A percentile compares a stretch with the other conserved stretches of the same genome.
phyloP scores from a whole-genome alignment of 768 basidiomycete genomes.

The Royoungia palumana region DNA sequence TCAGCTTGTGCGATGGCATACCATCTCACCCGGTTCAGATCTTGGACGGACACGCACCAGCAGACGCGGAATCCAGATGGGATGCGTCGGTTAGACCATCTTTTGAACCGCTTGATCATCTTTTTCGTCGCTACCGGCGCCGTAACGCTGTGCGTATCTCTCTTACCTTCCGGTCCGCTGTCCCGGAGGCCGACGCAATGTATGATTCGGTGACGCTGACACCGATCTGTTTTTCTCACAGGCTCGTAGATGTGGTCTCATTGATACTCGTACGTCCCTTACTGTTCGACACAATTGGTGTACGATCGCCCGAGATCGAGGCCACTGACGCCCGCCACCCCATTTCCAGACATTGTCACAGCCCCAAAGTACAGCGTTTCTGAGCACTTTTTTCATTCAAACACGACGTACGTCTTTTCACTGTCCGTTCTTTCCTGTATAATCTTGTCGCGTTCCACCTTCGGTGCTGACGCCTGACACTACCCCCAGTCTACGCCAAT shows the following conservation, averaged over 20 bases:
- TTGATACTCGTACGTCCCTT: conserved; percentile 19
- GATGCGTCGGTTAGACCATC: conserved; percentile 15
- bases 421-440: too few species aligned
- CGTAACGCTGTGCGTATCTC: conserved; percentile 19
- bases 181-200: too few species aligned
- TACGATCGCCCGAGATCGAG: too few species aligned
- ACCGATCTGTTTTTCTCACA: not conserved
- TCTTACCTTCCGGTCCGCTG: too few species aligned
- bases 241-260: conserved; percentile 25
- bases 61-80: too few species aligned
- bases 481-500: conserved; percentile 25
- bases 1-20: conserved; percentile 21
- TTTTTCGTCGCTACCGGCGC: conserved; percentile 28
- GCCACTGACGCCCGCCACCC: too few species aligned
- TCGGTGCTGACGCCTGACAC: too few species aligned
- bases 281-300: not conserved
- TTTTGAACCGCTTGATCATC: conserved; percentile 22
- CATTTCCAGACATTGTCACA: conserved; percentile 14
- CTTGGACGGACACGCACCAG: not conserved
- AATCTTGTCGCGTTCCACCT: too few species aligned
- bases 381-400: conserved; percentile 23
- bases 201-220: not conserved
- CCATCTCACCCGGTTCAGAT: conserved; percentile 16
- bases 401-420: conserved; percentile 21
- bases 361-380: conserved; percentile 19